Evolutionary conservation across 371 early-diverging fungal species (phyloP).

Genomic region (Syncephalastrum sp.): DNA sequence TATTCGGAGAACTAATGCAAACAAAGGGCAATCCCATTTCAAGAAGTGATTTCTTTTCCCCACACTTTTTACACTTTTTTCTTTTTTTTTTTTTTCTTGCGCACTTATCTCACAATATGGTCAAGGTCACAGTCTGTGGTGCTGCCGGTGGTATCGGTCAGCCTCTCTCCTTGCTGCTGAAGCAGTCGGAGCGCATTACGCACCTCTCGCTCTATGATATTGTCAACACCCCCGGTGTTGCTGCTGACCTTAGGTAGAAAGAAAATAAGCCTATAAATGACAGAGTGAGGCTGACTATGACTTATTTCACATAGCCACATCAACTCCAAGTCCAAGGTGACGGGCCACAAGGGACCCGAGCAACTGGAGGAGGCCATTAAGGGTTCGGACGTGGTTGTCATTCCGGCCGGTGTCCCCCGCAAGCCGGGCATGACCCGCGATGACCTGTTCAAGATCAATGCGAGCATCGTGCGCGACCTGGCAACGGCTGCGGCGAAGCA

Average conservation of each 20-base stretch:
- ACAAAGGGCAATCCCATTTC: no score
- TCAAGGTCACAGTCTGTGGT: constrained; percentile 80
- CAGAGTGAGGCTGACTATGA: neutral
- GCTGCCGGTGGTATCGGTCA: constrained; percentile 95
- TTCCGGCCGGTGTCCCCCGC: constrained; percentile 93
- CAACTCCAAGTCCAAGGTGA: constrained; percentile 70
- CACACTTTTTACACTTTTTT: constrained; percentile 13
- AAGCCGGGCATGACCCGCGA: constrained; percentile 94
- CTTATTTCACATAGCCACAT: constrained; percentile 49
- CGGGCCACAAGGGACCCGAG: constrained; percentile 42
- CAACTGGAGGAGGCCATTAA: constrained; percentile 50
- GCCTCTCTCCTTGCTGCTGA: constrained; percentile 85
- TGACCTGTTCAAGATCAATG: constrained; percentile 88
- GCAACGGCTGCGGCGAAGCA: constrained; percentile 77
- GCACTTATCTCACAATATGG: constrained; percentile 26
- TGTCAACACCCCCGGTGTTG: constrained; percentile 74
- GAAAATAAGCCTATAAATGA: neutral
- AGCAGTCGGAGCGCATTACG: constrained; percentile 66
- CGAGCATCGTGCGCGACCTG: constrained; percentile 81
- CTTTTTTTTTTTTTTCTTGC: constrained; percentile 21
- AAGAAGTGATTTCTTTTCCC: constrained; percentile 9
- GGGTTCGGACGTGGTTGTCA: constrained; percentile 70
- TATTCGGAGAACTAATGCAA: no score
- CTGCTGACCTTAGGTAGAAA: constrained; percentile 65
- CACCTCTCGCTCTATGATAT: constrained; percentile 76